Evolutionary conservation across 257 asterid species (phyloP).

Genomic region (Nicotiana knightiana): DNA sequence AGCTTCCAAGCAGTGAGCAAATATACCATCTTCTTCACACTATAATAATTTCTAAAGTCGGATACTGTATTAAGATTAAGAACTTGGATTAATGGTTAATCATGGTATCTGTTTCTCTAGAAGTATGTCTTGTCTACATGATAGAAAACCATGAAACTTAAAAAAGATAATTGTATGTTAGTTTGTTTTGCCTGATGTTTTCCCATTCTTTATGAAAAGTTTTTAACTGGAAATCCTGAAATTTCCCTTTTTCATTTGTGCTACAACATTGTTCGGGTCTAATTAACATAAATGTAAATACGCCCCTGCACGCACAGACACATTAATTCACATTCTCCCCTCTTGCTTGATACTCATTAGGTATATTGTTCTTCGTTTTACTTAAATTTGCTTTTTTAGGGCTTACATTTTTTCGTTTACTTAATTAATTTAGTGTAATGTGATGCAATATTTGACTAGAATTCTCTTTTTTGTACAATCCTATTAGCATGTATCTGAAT

Average conservation of each 20-base stretch:
- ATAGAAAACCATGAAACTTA: not conserved
- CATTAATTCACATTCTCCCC: too few species aligned
- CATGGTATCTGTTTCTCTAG: not conserved
- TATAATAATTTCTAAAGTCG: not conserved
- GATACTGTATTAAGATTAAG: not conserved
- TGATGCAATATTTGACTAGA: too few species aligned
- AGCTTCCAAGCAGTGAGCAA: not conserved
- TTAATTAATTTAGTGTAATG: too few species aligned
- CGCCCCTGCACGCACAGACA: too few species aligned
- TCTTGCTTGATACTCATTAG: too few species aligned
- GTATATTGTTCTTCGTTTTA: too few species aligned
- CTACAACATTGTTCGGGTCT: not conserved
- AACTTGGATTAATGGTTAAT: not conserved
- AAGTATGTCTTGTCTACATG: not conserved
- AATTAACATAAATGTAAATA: not conserved
- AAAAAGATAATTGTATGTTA: not conserved
- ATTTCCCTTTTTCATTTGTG: not conserved
- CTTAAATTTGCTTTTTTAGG: too few species aligned
- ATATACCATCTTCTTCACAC: not conserved
- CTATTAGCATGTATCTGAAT: too few species aligned
- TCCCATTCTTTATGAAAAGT: not conserved
- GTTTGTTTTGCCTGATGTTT: not conserved
- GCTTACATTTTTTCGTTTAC: too few species aligned
- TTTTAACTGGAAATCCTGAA: slow-evolving; percentile 1
- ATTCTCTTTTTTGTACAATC: too few species aligned